These are phyloP conservation scores for Hypoxylon trugodes DNA, from an alignment of 495 filamentous ascomycete genomes.

Conservation along the genomic window DNA sequence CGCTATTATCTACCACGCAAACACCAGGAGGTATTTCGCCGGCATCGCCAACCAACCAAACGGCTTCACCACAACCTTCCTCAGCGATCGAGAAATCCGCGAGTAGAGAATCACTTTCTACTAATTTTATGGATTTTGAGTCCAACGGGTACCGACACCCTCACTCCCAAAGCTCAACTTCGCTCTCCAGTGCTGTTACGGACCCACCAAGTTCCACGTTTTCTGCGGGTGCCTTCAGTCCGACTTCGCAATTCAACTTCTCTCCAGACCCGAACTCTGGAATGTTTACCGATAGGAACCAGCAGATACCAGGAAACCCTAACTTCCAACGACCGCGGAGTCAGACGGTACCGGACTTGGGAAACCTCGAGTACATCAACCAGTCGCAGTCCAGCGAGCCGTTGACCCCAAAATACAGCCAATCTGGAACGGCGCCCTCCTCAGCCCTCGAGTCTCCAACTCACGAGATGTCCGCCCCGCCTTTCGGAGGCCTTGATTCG, in stretches of 20 bases:
- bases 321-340: slow-evolving; percentile 81
- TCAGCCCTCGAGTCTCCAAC: slow-evolving; percentile 77
- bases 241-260: slow-evolving; percentile 83
- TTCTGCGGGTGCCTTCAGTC: slow-evolving; percentile 79
- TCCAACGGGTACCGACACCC: slow-evolving; percentile 61
- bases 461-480: slow-evolving; percentile 61
- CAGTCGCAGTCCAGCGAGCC: slow-evolving; percentile 69
- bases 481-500: slow-evolving; percentile 61
- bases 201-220: slow-evolving; percentile 72
- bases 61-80: slow-evolving; percentile 68
- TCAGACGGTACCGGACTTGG: slow-evolving; percentile 84
- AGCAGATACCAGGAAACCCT: slow-evolving; percentile 56
- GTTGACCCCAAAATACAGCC: slow-evolving; percentile 69
- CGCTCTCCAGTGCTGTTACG: slow-evolving; percentile 64
- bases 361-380: slow-evolving; percentile 75
- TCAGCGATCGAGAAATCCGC: slow-evolving; percentile 75
- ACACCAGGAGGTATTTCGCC: slow-evolving; percentile 79
- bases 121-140: slow-evolving; percentile 63
- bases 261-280: slow-evolving; percentile 76
- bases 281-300: slow-evolving; percentile 73
- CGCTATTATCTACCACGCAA: slow-evolving; percentile 65
- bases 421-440: slow-evolving; percentile 62
- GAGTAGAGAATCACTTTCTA: slow-evolving; percentile 55
- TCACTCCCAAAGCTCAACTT: slow-evolving; percentile 63
- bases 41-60: slow-evolving; percentile 68